Evolutionary conservation across 176 grass and related monocot species (phyloP).

Genomic region (Phoenix roebelenii): DNA sequence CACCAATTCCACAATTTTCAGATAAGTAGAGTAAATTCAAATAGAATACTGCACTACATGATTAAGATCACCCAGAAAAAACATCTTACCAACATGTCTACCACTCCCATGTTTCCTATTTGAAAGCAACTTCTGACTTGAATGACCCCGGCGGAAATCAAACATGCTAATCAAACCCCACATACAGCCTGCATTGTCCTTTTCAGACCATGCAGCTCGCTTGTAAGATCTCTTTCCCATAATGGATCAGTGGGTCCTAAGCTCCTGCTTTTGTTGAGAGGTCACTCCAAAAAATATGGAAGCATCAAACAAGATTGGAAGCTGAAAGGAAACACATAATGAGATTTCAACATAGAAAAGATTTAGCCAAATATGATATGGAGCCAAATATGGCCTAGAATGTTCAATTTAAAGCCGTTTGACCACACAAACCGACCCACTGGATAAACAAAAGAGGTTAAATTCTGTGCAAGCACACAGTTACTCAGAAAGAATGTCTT

Average conservation of each 20-base stretch:
- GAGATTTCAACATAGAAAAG: too few relatives aligned
- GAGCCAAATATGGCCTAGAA: too few relatives aligned
- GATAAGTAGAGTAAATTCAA: too few relatives aligned
- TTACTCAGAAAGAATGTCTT: too few relatives aligned
- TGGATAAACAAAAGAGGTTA: too few relatives aligned
- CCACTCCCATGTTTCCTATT: slow-evolving; percentile 30
- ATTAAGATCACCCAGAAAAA: too few relatives aligned
- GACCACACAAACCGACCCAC: too few relatives aligned
- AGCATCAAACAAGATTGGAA: slow-evolving; percentile 16
- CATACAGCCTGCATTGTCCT: slow-evolving; percentile 49
- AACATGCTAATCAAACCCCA: slow-evolving; percentile 69
- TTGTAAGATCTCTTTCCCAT: slow-evolving; percentile 55
- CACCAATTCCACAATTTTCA: too few relatives aligned
- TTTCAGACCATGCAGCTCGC: slow-evolving; percentile 11
- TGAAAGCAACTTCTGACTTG: slow-evolving; percentile 59
- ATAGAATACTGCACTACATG: too few relatives aligned
- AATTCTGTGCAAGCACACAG: too few relatives aligned
- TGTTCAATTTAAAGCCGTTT: too few relatives aligned
- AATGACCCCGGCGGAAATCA: slow-evolving; percentile 42
- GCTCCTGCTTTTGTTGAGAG: slow-evolving; percentile 13
- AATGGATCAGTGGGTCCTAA: slow-evolving; percentile 28
- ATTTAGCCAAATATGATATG: too few relatives aligned
- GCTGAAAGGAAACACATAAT: slow-evolving; percentile 3
- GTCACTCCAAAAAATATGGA: slow-evolving; percentile 2
- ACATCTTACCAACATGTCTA: slow-evolving; percentile 34